A percentile compares a stretch with the other conserved stretches of the same genome.
Evolutionary conservation across 2,329 filamentous ascomycete species (phyloP).

Genomic region (Aspergillus sp.): DNA sequence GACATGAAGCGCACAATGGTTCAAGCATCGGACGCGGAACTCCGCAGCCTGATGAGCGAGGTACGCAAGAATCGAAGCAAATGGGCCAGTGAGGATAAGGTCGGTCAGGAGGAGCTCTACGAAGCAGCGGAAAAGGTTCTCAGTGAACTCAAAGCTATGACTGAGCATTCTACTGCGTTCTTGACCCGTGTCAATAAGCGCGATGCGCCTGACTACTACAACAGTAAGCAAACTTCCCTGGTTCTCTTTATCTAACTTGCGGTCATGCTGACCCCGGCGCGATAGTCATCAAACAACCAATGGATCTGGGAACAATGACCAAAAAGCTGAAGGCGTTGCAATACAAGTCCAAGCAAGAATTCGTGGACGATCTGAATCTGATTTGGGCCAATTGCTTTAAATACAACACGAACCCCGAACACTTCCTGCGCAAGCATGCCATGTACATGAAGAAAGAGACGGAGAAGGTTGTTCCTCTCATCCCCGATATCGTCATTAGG

Average conservation of each 20-base stretch:
- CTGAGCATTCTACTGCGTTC: constrained; percentile 95
- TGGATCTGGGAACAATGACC: constrained; percentile 97
- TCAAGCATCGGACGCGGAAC: constrained; percentile 82
- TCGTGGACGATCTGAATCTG: constrained; percentile 84
- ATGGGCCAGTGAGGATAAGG: constrained; percentile 96
- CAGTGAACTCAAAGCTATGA: constrained; percentile 93
- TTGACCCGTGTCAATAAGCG: constrained; percentile 91
- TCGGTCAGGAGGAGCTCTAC: constrained; percentile 96
- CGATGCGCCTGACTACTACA: constrained; percentile 93
- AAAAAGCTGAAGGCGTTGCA: constrained; percentile 82
- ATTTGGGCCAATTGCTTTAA: constrained; percentile 97
- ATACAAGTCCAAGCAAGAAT: constrained; percentile 88
- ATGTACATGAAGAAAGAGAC: constrained; percentile 96
- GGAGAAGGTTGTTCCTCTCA: constrained; percentile 89
- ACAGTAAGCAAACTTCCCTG: constrained; percentile 52
- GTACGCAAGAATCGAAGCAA: constrained; percentile 97
- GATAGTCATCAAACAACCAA: constrained; percentile 85
- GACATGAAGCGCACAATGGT: constrained; percentile 89
- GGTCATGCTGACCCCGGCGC: not conserved
- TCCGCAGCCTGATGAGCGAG: constrained; percentile 90
- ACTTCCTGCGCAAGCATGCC: constrained; percentile 85
- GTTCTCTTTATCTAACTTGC: not conserved
- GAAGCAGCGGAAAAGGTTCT: constrained; percentile 95
- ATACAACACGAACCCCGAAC: constrained; percentile 85
- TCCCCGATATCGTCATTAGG: constrained; percentile 84